Evolutionary conservation across 371 early-diverging fungal species (phyloP), one percentile per base, ranked within the genome.

Genomic region (Mortierella sp.): DNA sequence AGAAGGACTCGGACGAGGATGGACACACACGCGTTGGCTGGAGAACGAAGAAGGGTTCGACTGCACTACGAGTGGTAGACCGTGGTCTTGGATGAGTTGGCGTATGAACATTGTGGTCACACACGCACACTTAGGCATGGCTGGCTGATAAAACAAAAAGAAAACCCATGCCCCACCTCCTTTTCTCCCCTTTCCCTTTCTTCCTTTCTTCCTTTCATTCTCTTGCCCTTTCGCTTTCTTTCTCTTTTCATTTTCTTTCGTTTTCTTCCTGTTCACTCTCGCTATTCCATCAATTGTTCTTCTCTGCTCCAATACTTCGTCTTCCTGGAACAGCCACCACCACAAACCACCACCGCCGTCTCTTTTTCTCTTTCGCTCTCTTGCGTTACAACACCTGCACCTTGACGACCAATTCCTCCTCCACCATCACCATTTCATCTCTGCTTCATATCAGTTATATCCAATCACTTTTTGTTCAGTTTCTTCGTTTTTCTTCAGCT

Each of bases 221-320:
- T 48, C 44, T 46, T 44, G 27, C 48, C 46, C 35, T 44, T 38
- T 27, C n/a, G 0, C n/a, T 51, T 46, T 24, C 12, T 49, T 38
- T 46, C 14, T 56, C 56, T 44, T 44, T 38, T 29, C 27, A 4
- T 32, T 51, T 46, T 35, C 12, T 55, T 29, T 41, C 38, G 24
- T 2, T 58, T 43, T 29, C 71, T 76, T 76, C 51, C 27, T 24
- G 24, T 49, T 32, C 24, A 29, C 60, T 35, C 58, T 72, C 55
- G 73, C 41, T 32, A 70, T 44, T 27, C 4, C 70, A 32, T n/a
- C 44, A 43, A 14, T 70, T 68, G 58, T 58, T 60, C 32, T 60
- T 60, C 70, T 70, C 44, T 38, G 43, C 24, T 70, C 70, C 43
- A 70, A 70, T 44, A 70, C 70, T 44, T 70, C 44, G 70, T 32